Percentiles rank a stretch among this genome's conserved stretches.
Evolutionary conservation across 108 stramenopile species (phyloP).

Genomic region (Nannochloropsis gaditana): DNA sequence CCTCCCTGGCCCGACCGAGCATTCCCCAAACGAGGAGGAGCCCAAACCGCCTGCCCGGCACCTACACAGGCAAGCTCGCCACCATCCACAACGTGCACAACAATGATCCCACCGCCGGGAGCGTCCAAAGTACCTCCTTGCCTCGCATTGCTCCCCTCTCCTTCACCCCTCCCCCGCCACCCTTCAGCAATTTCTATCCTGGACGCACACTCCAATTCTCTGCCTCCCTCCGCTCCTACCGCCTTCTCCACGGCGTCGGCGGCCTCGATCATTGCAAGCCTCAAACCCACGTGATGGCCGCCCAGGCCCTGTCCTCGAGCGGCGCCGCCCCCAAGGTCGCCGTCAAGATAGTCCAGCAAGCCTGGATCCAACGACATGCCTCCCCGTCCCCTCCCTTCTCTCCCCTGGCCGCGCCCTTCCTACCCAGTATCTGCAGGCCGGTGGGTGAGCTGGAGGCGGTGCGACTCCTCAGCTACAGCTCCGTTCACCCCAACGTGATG

Average conservation of each 20-base stretch:
- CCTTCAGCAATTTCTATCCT: neutral
- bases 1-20: too few relatives aligned
- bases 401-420: neutral
- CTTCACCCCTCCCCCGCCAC: neutral
- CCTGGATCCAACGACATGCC: neutral
- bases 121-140: too few relatives aligned
- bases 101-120: neutral
- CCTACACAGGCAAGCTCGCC: too few relatives aligned
- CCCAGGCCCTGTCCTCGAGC: neutral
- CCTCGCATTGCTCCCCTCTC: neutral
- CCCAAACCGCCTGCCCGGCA: too few relatives aligned
- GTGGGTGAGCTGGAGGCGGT: neutral
- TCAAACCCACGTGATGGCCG: constrained; percentile 16
- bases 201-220: neutral
- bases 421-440: neutral
- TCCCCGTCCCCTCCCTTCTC: neutral
- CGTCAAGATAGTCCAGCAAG: neutral
- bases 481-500: neutral
- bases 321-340: neutral
- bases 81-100: neutral
- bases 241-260: neutral
- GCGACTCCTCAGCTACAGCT: neutral
- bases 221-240: neutral
- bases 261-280: constrained; percentile 19
- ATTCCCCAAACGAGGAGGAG: too few relatives aligned